phyloP scores from a whole-genome alignment of 345 rosid genomes.

The Melaleuca quinquenervia region DNA sequence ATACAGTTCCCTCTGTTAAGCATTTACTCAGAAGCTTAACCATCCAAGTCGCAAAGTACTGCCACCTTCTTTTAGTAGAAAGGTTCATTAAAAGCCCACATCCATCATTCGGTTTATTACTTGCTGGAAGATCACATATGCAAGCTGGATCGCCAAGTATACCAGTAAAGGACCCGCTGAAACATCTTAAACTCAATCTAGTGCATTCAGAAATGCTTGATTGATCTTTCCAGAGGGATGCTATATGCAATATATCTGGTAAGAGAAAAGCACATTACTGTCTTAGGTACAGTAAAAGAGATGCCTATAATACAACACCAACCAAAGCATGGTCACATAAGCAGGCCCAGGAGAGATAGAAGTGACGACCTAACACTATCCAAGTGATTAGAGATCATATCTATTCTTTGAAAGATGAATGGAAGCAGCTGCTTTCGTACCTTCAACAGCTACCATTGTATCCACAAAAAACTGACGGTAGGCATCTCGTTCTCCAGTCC shows the following conservation, averaged over 20 bases:
- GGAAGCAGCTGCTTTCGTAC: conserved; percentile 16
- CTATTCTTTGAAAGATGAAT: neutral
- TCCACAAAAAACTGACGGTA: conserved; percentile 69
- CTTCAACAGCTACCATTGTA: conserved; percentile 60
- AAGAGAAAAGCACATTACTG: conserved; percentile 10
- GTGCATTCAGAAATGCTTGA: conserved; percentile 14
- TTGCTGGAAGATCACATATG: conserved; percentile 56
- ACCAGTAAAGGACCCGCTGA: conserved; percentile 44
- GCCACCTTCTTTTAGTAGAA: conserved; percentile 57
- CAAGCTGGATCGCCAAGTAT: conserved; percentile 36
- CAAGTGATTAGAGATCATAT: neutral
- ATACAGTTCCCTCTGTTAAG: conserved; percentile 81
- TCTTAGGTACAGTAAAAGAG: neutral
- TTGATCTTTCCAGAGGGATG: conserved; percentile 23
- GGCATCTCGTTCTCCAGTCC: conserved; percentile 65
- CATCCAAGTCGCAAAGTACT: conserved; percentile 65
- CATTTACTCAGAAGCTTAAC: conserved; percentile 77
- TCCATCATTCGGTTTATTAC: conserved; percentile 50
- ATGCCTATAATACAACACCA: neutral
- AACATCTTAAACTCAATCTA: conserved; percentile 45
- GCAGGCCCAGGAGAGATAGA: neutral
- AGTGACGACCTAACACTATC: neutral
- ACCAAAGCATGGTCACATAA: neutral
- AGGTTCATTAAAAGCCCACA: conserved; percentile 60
- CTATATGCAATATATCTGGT: conserved; percentile 58